Percentiles rank a stretch among this genome's conserved stretches.
Evolutionary conservation across 345 rosid genomes (phyloP).

Genomic region (Salix dunnii): DNA sequence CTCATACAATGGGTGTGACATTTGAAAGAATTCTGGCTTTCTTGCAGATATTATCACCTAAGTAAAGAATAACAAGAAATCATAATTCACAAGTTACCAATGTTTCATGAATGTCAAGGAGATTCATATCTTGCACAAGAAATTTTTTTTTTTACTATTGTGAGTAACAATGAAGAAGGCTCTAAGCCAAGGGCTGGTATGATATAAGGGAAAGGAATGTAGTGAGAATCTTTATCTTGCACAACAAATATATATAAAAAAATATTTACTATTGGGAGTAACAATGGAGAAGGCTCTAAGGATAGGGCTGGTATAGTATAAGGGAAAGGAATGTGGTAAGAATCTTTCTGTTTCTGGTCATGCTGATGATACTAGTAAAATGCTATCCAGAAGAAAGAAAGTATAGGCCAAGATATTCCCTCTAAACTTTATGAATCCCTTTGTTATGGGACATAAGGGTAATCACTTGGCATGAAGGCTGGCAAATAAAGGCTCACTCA

Average conservation of each 20-base stretch:
- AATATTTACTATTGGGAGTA: neutral
- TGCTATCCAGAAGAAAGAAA: neutral
- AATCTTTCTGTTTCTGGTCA: neutral
- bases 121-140: neutral
- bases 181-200: neutral
- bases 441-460: neutral
- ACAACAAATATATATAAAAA: neutral
- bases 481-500: conserved; percentile 22
- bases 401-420: neutral
- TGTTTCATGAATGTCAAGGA: neutral
- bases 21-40: conserved; percentile 98
- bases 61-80: conserved; percentile 5
- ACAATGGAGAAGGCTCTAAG: neutral
- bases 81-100: neutral
- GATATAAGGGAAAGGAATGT: neutral
- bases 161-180: neutral
- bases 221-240: neutral
- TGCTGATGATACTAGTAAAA: neutral
- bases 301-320: neutral
- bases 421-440: neutral
- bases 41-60: conserved; percentile 95
- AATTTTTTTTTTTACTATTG: neutral
- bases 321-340: neutral
- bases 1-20: conserved; percentile 89
- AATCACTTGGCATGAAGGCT: conserved; percentile 5